Base-by-base conservation (phyloP, 2,329 filamentous ascomycete genomes). In the Thielaviopsis punctulata region DNA sequence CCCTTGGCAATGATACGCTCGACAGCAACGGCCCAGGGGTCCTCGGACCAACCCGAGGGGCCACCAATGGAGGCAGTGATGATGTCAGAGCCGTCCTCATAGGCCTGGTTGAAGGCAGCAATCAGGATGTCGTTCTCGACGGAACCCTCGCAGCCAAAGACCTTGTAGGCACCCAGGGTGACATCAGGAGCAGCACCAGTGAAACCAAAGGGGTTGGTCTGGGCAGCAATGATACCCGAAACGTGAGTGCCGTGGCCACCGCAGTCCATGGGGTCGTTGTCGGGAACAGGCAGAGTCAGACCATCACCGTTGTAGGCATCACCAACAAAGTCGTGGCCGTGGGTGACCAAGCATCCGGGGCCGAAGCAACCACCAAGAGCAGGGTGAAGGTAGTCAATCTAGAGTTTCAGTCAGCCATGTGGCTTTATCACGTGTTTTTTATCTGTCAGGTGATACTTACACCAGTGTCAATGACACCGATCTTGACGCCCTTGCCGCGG, bases 351-450 rank as follows among this genome's bases (percentile, higher is more conserved):
- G 57, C 73, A 81, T 12, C 70, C 75, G 1, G 67, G 59, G 1
- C 79, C 80, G 59, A 81, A 82, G 59, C 79, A 79, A 46, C 77
- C 77, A 33, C 80, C 80, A 0, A 84, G 70, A 24, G 76, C 75
- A 1, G 77, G 75, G 58, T 83, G 79, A 1, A 65, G 70, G 59
- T 81, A 82, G 60, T 83, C 79, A 47, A 80, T 65, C 71, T 73
- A 44, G 1, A 23, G 2, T 1, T 10, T 12, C 4, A 7, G 45
- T 46, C 12, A 52, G 47, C n/a, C 4, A 49, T 18, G 54, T 30
- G 2, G 22, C 2, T 30, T 3, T 39, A 23, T 2, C 30, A 10
- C 41, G 10, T 5, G 19, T 13, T 3, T 21, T 19, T 2, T 19
- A 22, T 10, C 3, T 5, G 15, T 13, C 15, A 27, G 36, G n/a